Evolutionary conservation across 441 rosid species (phyloP), one percentile per base, ranked within the genome.

Genomic region (Syzygium malaccense): DNA sequence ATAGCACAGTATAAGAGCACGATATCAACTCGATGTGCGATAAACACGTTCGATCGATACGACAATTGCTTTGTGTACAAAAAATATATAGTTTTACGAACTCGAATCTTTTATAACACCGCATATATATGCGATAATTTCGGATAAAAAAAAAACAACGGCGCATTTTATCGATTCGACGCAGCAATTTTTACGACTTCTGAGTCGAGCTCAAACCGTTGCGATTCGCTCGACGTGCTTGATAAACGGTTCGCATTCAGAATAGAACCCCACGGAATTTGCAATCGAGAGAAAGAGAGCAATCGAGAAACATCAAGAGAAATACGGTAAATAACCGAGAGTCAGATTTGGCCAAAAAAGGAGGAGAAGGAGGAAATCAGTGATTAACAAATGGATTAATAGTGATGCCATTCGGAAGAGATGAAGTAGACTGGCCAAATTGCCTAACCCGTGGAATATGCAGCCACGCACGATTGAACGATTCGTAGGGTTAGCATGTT

Each of bases 141-240:
- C 3, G 4, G 3, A 18, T 33, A 15, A 32, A 64, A n/a, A 64
- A n/a, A 64, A 17, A 62, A 64, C 1, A 62, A 64, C 18, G 0
- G 12, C 1, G 0, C 0, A 64, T 64, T 64, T 64, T 15, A 64
- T 64, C 15, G 12, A 64, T 64, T 15, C 4, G 0, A n/a, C 8
- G 0, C 0, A 0, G 4, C 2, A 15, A 15, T 1, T 0, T 1
- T 0, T 64, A 0, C 5, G 0, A 30, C 1, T 64, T 64, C 0
- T 0, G 15, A 30, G 6, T 64, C 9, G 7, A 30, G 20, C 30
- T 30, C 15, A 30, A 7, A 30, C 30, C 9, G 7, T 8, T 0
- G 0, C 0, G 8, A 64, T 0, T 64, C 2, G 0, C 0, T 7
- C 4, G 0, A 62, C 30, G 1, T 1, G 2, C 20, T 64, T 2